phyloP scores from a whole-genome alignment of 768 basidiomycete species.

The Sporobolomyces phaffii region DNA sequence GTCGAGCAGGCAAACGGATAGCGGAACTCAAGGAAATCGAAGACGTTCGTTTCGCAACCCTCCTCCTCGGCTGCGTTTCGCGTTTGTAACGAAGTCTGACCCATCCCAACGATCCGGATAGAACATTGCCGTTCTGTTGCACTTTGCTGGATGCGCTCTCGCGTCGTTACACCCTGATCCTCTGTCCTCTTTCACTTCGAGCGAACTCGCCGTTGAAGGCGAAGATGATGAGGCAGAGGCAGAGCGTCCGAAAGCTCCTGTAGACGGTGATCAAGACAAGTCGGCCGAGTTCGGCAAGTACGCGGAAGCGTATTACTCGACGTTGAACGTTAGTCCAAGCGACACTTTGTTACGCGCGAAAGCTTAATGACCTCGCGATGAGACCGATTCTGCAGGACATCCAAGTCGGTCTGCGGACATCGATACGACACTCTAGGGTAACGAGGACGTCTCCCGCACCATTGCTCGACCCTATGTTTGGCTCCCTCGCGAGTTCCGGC shows the following conservation, averaged over 20 bases:
- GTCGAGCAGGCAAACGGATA: slow-evolving; percentile 29
- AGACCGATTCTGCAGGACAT: slow-evolving; percentile 23
- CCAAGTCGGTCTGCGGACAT: slow-evolving; percentile 33
- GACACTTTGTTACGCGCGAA: no score
- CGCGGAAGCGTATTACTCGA: slow-evolving; percentile 33
- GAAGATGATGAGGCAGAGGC: not conserved
- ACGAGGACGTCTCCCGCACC: slow-evolving; percentile 19
- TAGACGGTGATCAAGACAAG: slow-evolving; percentile 8
- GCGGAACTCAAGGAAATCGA: slow-evolving; percentile 31
- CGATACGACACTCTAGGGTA: slow-evolving; percentile 34
- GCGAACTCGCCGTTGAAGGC: slow-evolving; percentile 22
- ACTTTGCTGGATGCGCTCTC: slow-evolving; percentile 37
- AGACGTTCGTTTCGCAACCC: slow-evolving; percentile 14
- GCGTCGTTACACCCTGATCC: slow-evolving; percentile 34
- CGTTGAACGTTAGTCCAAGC: slow-evolving; percentile 27
- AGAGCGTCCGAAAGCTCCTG: not conserved
- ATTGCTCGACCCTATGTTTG: slow-evolving; percentile 25
- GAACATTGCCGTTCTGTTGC: slow-evolving; percentile 30
- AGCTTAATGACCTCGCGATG: no score
- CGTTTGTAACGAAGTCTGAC: no score
- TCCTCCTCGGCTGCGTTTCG: no score
- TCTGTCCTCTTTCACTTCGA: slow-evolving; percentile 22
- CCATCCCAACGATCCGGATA: not conserved
- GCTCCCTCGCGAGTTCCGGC: not conserved
- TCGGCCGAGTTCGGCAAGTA: slow-evolving; percentile 20